Evolutionary conservation across 495 filamentous ascomycete species (phyloP), one percentile per base, ranked within the genome.

Genomic region (Aspergillus sparsus): DNA sequence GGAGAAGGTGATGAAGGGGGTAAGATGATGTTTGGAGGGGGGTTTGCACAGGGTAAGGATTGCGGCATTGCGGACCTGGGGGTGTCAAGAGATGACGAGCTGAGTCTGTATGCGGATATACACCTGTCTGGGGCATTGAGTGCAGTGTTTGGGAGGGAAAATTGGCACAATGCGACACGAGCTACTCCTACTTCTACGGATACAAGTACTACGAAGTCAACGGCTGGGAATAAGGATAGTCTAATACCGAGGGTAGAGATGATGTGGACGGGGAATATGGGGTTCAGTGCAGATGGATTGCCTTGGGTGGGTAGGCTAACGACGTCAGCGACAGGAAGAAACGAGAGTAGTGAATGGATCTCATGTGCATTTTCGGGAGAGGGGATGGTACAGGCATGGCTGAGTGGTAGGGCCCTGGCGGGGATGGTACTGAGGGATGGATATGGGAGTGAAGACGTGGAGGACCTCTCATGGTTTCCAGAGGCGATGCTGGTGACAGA

Each of bases 201-300:
- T 27, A 27, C 21, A 27, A 27, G 21, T 27, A 27, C 21, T 3
- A 27, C 21, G 21, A 27, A 27, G 21, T 1, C 21, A 27, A 27
- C 21, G 21, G 21, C 21, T 3, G 21, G 21, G 21, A 27, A 3
- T 27, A 27, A 3, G 21, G 21, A 27, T 27, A 3, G 21, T 27
- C 21, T 27, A 27, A 27, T 27, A 27, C 21, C 21, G 21, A 27
- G 72, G 9, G 82, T 89, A 0, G 79, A 78, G 37, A 77, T 78
- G 60, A 81, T 90, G 67, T 96, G 91, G 91, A 89, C 87, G 0
- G 91, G 91, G 0, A 88, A 90, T 56, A 94, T 93, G 91, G 90
- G 87, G 0, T 93, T 87, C 68, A 85, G 79, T 33, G 72, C 85
- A 0, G 91, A 94, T 66, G 75, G 80, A 0, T 71, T 82, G 18